These are phyloP conservation scores for Heteromeles arbutifolia DNA, from an alignment of 306 rosid species.

Conservation along the genomic window DNA sequence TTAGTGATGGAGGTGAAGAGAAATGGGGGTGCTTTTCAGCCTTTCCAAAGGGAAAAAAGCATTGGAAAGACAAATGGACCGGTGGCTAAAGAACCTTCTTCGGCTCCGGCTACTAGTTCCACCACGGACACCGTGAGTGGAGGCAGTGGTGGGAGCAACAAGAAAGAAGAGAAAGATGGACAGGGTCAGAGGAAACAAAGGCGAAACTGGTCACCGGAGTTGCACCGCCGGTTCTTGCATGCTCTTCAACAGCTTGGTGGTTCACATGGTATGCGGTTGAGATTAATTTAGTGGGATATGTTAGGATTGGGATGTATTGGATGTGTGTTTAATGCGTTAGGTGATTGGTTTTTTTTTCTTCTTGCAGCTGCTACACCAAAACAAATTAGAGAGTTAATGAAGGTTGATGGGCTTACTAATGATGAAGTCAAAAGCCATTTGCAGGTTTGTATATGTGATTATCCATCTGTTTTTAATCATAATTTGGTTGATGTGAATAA, in stretches of 20 bases:
- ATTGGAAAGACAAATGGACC: constrained; percentile 32
- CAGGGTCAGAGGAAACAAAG: constrained; percentile 67
- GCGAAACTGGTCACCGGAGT: constrained; percentile 85
- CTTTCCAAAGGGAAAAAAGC: constrained; percentile 62
- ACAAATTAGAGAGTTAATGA: constrained; percentile 87
- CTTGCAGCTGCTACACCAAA: constrained; percentile 81
- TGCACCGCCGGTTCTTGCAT: constrained; percentile 71
- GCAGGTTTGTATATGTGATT: constrained; percentile 47
- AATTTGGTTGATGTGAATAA: background rate
- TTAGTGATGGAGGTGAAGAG: constrained; percentile 65
- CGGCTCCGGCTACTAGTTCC: constrained; percentile 53
- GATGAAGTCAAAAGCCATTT: constrained; percentile 95
- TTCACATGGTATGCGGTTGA: constrained; percentile 45
- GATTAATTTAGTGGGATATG: background rate
- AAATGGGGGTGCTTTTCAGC: constrained; percentile 73
- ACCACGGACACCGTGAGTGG: constrained; percentile 32
- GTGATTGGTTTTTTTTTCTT: constrained; percentile 10
- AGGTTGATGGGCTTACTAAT: constrained; percentile 92
- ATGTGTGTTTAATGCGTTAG: background rate
- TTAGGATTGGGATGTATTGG: background rate
- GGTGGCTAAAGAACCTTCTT: constrained; percentile 17
- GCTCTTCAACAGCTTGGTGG: constrained; percentile 93
- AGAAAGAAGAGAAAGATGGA: constrained; percentile 57
- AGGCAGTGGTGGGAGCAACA: constrained; percentile 25
- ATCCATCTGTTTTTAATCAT: background rate